phyloP scores from a whole-genome alignment of 2,329 filamentous ascomycete genomes.

The Chaetomium strumarium region DNA sequence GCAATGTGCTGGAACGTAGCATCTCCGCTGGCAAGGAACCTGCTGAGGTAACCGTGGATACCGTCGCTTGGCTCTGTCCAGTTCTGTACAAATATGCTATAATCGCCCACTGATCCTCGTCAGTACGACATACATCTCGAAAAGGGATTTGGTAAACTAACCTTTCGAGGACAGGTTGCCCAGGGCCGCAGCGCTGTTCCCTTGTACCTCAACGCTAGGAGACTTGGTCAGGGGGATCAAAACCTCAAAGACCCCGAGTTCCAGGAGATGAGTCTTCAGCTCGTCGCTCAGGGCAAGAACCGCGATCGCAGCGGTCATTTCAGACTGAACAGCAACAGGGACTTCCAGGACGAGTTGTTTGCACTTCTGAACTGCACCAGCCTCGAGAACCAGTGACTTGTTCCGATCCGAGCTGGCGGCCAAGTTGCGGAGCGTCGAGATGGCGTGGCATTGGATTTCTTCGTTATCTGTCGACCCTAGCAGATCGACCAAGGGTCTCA shows the following conservation, averaged over 20 bases:
- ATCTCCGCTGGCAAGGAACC: constrained; percentile 90
- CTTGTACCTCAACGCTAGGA: constrained; percentile 94
- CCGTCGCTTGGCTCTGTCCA: constrained; percentile 91
- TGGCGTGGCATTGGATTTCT: constrained; percentile 97
- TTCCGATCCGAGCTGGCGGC: constrained; percentile 96
- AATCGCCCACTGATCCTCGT: constrained; percentile 71
- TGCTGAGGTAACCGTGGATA: constrained; percentile 88
- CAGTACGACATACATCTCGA: neutral
- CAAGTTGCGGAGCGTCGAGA: constrained; percentile 90
- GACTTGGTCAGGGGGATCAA: constrained; percentile 93
- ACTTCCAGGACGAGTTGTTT: constrained; percentile 93
- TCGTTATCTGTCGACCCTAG: constrained; percentile 95
- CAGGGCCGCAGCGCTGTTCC: constrained; percentile 91
- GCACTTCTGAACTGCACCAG: constrained; percentile 96
- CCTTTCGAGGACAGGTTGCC: constrained; percentile 97
- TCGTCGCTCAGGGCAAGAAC: constrained; percentile 94
- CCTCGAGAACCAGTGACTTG: constrained; percentile 94
- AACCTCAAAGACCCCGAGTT: constrained; percentile 91
- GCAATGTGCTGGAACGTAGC: constrained; percentile 98
- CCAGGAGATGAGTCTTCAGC: constrained; percentile 83
- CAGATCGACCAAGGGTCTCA: constrained; percentile 88
- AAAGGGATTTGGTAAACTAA: constrained; percentile 30
- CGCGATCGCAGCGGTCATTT: constrained; percentile 99
- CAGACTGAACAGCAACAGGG: constrained; percentile 88
- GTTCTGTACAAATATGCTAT: constrained; percentile 90